phyloP scores from a whole-genome alignment of 441 rosid species.

The Erodium trifolium region DNA sequence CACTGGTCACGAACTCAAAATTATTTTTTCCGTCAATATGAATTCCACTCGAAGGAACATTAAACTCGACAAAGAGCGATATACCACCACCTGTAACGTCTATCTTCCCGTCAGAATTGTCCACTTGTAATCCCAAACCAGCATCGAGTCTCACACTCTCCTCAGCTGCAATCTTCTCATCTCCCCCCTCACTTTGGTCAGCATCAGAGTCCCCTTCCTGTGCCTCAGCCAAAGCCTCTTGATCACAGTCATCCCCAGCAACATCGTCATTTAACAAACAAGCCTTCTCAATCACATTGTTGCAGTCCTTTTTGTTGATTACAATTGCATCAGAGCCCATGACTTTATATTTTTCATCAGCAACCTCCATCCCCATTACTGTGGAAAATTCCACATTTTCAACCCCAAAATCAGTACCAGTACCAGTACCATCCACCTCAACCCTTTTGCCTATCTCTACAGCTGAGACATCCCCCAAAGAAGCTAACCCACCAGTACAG shows the following conservation, averaged over 20 bases:
- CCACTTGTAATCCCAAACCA: constrained; percentile 19
- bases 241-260: background rate
- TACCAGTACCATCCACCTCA: constrained; percentile 9
- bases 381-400: constrained; percentile 5
- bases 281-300: constrained; percentile 16
- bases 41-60: constrained; percentile 26
- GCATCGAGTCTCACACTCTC: constrained; percentile 24
- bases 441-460: constrained; percentile 20
- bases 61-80: constrained; percentile 70
- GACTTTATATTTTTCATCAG: constrained; percentile 7
- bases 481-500: constrained; percentile 20
- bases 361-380: constrained; percentile 9
- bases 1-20: constrained; percentile 15
- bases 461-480: constrained; percentile 19
- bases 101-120: constrained; percentile 33
- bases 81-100: constrained; percentile 48
- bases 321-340: background rate
- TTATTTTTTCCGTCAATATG: constrained; percentile 19
- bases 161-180: constrained; percentile 16
- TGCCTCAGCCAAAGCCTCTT: too few relatives aligned
- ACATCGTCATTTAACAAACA: constrained; percentile 20
- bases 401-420: constrained; percentile 8
- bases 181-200: too few relatives aligned
- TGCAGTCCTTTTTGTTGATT: too few relatives aligned
- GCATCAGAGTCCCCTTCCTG: too few relatives aligned